A percentile compares a stretch with the other conserved stretches of the same genome.
phyloP scores from a whole-genome alignment of 352 stramenopile genomes.

The Globisporangium recalcitrans region DNA sequence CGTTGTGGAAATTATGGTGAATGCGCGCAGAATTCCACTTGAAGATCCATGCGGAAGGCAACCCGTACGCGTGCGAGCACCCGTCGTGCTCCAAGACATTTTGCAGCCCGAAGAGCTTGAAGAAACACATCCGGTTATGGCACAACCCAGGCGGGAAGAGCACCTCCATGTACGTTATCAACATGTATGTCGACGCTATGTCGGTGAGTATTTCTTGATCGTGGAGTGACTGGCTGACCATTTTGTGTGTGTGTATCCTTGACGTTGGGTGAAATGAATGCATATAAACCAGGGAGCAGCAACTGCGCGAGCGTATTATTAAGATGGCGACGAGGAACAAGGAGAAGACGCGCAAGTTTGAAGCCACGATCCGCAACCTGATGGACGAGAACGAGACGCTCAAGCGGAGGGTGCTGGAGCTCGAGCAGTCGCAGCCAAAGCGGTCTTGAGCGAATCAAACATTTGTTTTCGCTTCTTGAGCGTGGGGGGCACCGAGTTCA shows the following conservation, averaged over 20 bases:
- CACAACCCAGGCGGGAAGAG: constrained; percentile 79
- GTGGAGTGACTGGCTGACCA: not conserved
- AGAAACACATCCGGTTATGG: constrained; percentile 81
- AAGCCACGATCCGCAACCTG: constrained; percentile 66
- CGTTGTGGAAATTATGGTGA: not conserved
- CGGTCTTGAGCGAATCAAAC: constrained; percentile 4
- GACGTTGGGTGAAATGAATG: not conserved
- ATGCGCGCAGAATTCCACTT: constrained; percentile 55
- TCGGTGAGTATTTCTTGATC: not conserved
- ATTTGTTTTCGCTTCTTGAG: not conserved
- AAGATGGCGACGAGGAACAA: constrained; percentile 83
- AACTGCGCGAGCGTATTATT: constrained; percentile 80
- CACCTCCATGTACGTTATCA: constrained; percentile 55
- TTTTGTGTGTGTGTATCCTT: not conserved
- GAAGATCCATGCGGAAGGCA: constrained; percentile 80
- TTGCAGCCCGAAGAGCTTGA: constrained; percentile 79
- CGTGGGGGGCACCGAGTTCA: not conserved
- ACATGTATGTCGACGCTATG: not conserved
- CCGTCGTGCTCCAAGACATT: constrained; percentile 82
- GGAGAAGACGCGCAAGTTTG: constrained; percentile 78
- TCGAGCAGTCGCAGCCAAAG: constrained; percentile 30
- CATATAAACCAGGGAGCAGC: constrained; percentile 42
- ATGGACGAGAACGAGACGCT: constrained; percentile 76
- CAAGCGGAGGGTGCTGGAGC: constrained; percentile 59
- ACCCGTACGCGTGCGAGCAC: constrained; percentile 76